Percentiles rank a stretch among this genome's conserved stretches.
These are phyloP conservation scores for Symbiodinium pilosum DNA, from an alignment of 73 alveolate species.

Conservation along the genomic window DNA sequence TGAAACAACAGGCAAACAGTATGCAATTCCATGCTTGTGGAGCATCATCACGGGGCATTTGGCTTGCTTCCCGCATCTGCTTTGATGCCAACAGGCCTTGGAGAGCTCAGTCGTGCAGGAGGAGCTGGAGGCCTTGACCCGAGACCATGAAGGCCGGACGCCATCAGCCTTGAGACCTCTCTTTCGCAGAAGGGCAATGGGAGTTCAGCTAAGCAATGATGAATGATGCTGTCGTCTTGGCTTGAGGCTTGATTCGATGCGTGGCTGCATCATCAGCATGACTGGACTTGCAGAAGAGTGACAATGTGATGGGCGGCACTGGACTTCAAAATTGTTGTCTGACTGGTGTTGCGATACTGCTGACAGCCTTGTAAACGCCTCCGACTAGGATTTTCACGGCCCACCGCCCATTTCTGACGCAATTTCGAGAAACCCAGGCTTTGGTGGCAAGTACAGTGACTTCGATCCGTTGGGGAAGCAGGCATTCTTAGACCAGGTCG, in stretches of 20 bases:
- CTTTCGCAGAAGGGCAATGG: no score
- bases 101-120: slow-evolving; percentile 70
- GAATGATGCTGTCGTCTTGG: no score
- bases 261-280: neutral
- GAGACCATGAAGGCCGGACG: neutral
- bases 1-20: no score
- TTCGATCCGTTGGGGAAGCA: slow-evolving; percentile 76
- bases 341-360: neutral
- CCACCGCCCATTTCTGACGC: no score
- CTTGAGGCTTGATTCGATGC: neutral
- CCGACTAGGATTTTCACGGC: neutral
- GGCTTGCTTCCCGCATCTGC: no score
- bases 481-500: slow-evolving; percentile 73
- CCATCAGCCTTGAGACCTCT: neutral
- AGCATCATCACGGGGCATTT: no score
- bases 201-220: no score
- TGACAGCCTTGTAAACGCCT: neutral
- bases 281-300: neutral
- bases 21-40: no score
- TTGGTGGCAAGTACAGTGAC: slow-evolving; percentile 37
- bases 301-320: no score
- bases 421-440: slow-evolving; percentile 32
- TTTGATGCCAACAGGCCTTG: no score
- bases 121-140: slow-evolving; percentile 14
- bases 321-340: neutral